These are phyloP conservation scores for Teratosphaeria viscida DNA, from an alignment of 2,329 filamentous ascomycete species.

Conservation along the genomic window DNA sequence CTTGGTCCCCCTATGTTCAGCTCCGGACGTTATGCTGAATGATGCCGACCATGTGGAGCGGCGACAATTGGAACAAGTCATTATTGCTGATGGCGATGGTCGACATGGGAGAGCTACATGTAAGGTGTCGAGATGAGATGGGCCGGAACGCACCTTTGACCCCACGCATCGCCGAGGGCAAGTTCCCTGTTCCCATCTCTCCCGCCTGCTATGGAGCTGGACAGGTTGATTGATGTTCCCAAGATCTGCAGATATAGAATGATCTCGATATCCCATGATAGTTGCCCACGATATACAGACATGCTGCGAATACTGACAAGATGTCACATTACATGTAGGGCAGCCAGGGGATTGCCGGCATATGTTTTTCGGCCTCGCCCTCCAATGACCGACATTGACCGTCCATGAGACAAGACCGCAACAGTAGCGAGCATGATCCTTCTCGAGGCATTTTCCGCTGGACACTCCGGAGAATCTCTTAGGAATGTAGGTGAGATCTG, in stretches of 20 bases:
- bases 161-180: background rate
- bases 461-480: background rate
- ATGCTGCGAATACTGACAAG: too few species aligned
- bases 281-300: background rate
- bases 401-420: background rate
- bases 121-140: background rate
- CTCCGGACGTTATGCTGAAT: background rate
- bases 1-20: background rate
- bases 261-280: too few species aligned
- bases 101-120: background rate
- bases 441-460: background rate
- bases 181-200: background rate
- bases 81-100: background rate
- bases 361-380: background rate
- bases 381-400: too few species aligned
- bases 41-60: background rate
- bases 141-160: background rate
- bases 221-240: too few species aligned
- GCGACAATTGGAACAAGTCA: background rate
- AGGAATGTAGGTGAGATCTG: background rate
- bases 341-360: background rate
- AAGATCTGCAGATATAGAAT: too few species aligned
- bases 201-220: too few species aligned
- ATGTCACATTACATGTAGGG: background rate
- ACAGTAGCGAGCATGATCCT: background rate